Conservation (phyloP, 495 filamentous ascomycete genomes). For the Aspergillus cavernicola region DNA sequence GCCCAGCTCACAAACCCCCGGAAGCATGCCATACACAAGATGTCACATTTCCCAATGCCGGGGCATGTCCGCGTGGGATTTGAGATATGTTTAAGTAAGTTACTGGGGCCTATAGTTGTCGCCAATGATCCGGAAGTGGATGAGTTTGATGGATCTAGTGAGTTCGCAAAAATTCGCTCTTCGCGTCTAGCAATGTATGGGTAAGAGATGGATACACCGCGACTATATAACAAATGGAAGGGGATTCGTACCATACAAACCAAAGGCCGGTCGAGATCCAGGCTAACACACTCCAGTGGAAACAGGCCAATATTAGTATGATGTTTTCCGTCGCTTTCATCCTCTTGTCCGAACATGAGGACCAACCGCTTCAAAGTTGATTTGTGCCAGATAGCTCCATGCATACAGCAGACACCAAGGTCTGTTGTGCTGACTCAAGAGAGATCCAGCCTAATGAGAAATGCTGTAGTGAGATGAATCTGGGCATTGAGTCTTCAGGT, state of each 20-base stretch:
- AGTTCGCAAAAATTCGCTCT: not conserved
- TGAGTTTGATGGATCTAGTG: not conserved
- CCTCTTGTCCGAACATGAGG: not conserved
- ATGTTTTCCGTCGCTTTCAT: not conserved
- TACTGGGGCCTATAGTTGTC: not conserved
- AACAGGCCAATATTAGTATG: not conserved
- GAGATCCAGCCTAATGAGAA: not conserved
- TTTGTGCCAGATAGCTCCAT: no score
- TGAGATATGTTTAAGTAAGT: not conserved
- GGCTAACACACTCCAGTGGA: not conserved
- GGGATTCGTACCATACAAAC: not conserved
- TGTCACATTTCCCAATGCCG: not conserved
- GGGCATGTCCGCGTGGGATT: not conserved
- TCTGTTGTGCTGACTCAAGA: not conserved
- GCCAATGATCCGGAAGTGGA: not conserved
- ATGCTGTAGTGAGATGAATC: not conserved
- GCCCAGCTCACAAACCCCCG: not conserved
- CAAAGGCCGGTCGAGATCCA: not conserved
- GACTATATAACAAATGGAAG: not conserved
- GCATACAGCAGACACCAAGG: not conserved
- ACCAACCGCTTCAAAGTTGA: not conserved
- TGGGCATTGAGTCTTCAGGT: no score
- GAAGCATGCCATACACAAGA: not conserved
- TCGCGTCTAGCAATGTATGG: not conserved
- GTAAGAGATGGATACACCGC: not conserved